Base-by-base conservation (phyloP, 176 grass and related monocot species). In the Aegilops longissima region DNA sequence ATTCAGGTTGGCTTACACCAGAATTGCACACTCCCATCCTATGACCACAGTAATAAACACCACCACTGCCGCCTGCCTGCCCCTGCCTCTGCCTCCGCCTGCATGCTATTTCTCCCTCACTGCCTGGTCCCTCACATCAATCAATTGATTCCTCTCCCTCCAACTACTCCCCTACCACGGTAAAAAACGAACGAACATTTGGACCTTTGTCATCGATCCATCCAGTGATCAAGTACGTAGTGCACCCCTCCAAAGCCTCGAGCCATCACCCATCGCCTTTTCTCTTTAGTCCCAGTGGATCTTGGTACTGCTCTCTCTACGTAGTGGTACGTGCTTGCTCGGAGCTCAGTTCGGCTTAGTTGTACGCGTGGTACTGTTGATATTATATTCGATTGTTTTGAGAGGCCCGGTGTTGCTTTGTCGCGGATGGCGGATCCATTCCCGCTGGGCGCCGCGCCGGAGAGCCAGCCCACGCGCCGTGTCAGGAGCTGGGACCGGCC, bases 1-100 rank as follows among this genome's bases (percentile, higher is more conserved):
- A 70, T 70, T 79, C 84, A 70, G 84, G 84, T 71, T 80, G 76
- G 65, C 65, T 86, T 71, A 70, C 74, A 70, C 35, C 76, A 86
- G 35, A 86, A 72, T 49, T 79, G 76, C 75, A 80, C 64, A 86
- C 58, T 72, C 78, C 76, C 21, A 80, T 61, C 76, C 76, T 72
- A 42, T 80, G 51, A 47, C n/a, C 45, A 59, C 77, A 86, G 84
- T 86, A 59, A 69, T 68, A 64, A 52, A 74, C 71, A 17, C 71
- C 75, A 9, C 63, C 82, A 85, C 82, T 63, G 66, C 30, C 78
- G 11, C 72, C 72, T 70, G 79, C 79, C 56, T 75, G 39, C 70
- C 70, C 5, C 70, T 14, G 2, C 72, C 12, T 20, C 72, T 16
- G 49, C 49, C 49, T 52, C 49, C 12, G 44, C 44, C 44, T 75